Evolutionary conservation across 2,329 filamentous ascomycete genomes (phyloP).

Genomic region (Fusarium sp.): DNA sequence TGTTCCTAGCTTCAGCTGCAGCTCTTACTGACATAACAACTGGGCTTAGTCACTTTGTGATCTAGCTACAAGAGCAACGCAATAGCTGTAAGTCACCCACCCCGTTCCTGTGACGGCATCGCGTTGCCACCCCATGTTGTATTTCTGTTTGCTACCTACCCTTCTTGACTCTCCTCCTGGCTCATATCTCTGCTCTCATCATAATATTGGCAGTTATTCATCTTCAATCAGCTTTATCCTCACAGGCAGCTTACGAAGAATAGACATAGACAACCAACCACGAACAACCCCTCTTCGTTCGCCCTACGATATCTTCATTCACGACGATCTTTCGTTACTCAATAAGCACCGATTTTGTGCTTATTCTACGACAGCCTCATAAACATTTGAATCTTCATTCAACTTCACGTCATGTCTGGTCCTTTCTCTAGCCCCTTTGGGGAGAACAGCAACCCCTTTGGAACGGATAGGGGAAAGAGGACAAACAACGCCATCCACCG

Average conservation of each 20-base stretch:
- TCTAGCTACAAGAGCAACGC: constrained; percentile 23
- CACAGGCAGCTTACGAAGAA: constrained; percentile 65
- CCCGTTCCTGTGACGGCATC: constrained; percentile 18
- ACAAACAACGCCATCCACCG: constrained; percentile 58
- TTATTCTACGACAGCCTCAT: constrained; percentile 17
- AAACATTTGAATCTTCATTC: neutral
- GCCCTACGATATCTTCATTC: constrained; percentile 76
- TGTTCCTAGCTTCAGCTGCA: constrained; percentile 20
- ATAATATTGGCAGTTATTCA: neutral
- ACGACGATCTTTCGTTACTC: constrained; percentile 76
- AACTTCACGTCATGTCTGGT: constrained; percentile 72
- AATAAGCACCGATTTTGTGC: constrained; percentile 59
- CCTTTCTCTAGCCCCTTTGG: constrained; percentile 82
- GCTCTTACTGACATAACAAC: constrained; percentile 34
- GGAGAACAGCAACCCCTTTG: constrained; percentile 61
- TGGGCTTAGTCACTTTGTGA: constrained; percentile 29
- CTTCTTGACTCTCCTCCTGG: constrained; percentile 3
- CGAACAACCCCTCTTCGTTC: constrained; percentile 67
- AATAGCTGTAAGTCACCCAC: constrained; percentile 42
- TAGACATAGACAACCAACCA: constrained; percentile 74
- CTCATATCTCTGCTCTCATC: neutral
- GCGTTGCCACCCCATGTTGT: constrained; percentile 18
- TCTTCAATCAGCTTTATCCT: constrained; percentile 59
- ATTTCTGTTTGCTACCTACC: constrained; percentile 2
- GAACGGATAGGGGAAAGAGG: constrained; percentile 41